These are phyloP conservation scores for Xylariales sp. DNA, from an alignment of 2,329 filamentous ascomycete genomes.

Conservation along the genomic window DNA sequence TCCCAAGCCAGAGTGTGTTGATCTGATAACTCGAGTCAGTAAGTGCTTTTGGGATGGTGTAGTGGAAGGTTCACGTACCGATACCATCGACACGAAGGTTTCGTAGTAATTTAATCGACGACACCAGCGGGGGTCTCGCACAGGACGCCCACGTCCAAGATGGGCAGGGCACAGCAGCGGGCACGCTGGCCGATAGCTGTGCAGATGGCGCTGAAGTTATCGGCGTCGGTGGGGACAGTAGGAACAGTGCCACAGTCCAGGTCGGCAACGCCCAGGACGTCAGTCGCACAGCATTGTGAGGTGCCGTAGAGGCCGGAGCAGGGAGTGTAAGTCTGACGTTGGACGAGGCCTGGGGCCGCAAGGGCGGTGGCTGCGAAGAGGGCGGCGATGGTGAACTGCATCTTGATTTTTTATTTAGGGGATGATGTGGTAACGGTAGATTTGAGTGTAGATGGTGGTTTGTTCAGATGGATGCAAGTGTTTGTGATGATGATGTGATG, in stretches of 20 bases:
- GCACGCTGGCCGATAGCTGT: conserved; percentile 38
- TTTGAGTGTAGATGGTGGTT: no score
- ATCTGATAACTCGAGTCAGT: no score
- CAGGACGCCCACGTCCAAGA: conserved; percentile 22
- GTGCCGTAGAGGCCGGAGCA: conserved; percentile 38
- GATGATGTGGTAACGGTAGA: not conserved
- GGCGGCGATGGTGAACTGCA: conserved; percentile 9
- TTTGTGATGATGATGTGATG: not conserved
- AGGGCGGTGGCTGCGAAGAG: conserved; percentile 8
- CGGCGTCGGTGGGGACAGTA: conserved; percentile 30
- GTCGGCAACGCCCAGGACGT: conserved; percentile 42
- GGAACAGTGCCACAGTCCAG: conserved; percentile 45
- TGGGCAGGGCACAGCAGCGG: conserved; percentile 46
- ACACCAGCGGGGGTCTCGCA: conserved; percentile 9
- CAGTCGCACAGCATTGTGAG: conserved; percentile 56
- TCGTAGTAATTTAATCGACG: conserved; percentile 7
- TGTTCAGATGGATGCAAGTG: no score
- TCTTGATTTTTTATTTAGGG: conserved; percentile 1
- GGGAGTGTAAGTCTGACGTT: conserved; percentile 27
- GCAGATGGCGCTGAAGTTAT: conserved; percentile 40
- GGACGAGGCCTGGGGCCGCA: conserved; percentile 5
- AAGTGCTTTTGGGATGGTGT: no score
- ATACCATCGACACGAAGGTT: no score
- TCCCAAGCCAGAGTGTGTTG: no score
- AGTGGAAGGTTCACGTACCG: no score